phyloP scores from a whole-genome alignment of 352 stramenopile species.

The Globisporangium paroecandrum region DNA sequence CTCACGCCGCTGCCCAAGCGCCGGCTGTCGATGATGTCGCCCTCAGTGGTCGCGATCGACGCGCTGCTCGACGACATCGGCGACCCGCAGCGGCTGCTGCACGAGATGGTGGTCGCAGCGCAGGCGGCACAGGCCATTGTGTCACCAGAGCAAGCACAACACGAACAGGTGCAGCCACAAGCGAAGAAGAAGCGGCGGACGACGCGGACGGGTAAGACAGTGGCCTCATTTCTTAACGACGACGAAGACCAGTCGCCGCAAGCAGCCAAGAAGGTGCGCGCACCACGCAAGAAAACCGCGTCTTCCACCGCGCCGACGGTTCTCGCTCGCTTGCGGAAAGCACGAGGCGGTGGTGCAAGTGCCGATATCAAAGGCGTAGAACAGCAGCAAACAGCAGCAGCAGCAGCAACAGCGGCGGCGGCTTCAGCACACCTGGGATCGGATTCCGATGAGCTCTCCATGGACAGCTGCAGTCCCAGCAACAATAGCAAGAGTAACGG shows the following conservation, averaged over 20 bases:
- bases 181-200: background rate
- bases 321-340: background rate
- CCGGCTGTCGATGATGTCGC: background rate
- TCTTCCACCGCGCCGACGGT: background rate
- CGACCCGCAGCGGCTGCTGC: slow-evolving; percentile 6
- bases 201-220: background rate
- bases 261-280: background rate
- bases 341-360: background rate
- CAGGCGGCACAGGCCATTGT: background rate
- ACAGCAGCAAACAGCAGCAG: no score
- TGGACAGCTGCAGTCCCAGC: background rate
- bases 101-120: background rate
- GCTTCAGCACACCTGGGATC: background rate
- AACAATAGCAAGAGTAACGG: background rate
- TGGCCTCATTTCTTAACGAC: background rate
- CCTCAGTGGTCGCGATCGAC: background rate
- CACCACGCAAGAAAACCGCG: background rate
- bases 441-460: background rate
- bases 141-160: background rate
- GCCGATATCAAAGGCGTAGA: no score
- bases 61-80: slow-evolving; percentile 7
- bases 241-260: background rate
- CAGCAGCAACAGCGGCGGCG: no score
- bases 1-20: slow-evolving; percentile 1
- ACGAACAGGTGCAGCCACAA: background rate